Evolutionary conservation across 179 eudicot species (phyloP), one percentile per base, ranked within the genome.

Genomic region (Gypsophila paniculata): DNA sequence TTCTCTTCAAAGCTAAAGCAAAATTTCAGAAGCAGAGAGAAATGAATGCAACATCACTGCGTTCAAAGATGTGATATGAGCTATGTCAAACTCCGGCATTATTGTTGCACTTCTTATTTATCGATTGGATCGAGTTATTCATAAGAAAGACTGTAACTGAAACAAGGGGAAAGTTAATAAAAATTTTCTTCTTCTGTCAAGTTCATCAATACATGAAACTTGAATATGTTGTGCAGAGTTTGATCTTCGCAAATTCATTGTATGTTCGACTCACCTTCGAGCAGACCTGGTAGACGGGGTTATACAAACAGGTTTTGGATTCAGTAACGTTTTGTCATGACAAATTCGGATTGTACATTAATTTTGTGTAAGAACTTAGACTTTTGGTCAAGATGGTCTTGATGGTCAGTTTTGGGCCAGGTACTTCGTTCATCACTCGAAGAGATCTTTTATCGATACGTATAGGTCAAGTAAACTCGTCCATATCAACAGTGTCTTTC

Each of bases 1-100:
- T 79, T 21, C 84, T 93, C 38, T 86, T 69, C 69, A 65, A 55
- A 68, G 77, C 71, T 59, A 82, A 79, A 68, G 89, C 64, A 72
- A 77, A 48, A 51, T 74, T 86, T 19, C 83, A 85, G 75, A 70
- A 85, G 79, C 83, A 73, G 67, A 69, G 65, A 42, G 69, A 78
- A 63, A 64, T 14, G 13, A 66, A 52, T 55, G 18, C 49, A 58
- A 34, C 72, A 2, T 34, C 69, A 15, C 52, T 67, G 61, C 78
- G 60, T n/a, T 79, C 83, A 14, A 79, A 82, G 76, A 70, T 82
- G 18, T 82, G 71, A 82, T 17, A 8, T 4, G 25, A 64, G 51
- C 5, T 34, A 11, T 61, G 44, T 26, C 64, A 53, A 18, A 53
- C 19, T n/a, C 22, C 4, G 19, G 17, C 19, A 17, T 53, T 7